Conservation (phyloP, 805 yeast species). For the Maudiozyma saulgeensis region DNA sequence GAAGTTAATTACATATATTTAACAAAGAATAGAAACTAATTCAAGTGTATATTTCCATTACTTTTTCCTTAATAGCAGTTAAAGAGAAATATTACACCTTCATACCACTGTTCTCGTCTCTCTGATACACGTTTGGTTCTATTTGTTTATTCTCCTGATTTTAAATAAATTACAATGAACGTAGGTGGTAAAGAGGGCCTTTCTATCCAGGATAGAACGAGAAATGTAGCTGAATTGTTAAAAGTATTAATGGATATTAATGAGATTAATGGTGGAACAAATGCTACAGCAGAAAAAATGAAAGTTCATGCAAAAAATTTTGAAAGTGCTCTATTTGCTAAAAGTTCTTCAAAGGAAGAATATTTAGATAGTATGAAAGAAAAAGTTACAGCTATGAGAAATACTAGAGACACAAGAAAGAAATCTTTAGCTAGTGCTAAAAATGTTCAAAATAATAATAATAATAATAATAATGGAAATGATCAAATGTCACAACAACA, state of each 20-base stretch:
- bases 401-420: constrained; percentile 24
- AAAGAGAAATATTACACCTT: too few species aligned
- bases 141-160: neutral
- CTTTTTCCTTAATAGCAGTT: too few species aligned
- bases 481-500: constrained; percentile 16
- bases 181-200: constrained; percentile 17
- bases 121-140: too few species aligned
- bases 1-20: too few species aligned
- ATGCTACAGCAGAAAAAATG: constrained; percentile 34
- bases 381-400: constrained; percentile 34
- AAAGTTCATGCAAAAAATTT: constrained; percentile 58
- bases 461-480: neutral
- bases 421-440: constrained; percentile 9
- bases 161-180: neutral
- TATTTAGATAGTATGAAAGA: constrained; percentile 43
- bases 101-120: too few species aligned
- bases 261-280: constrained; percentile 28
- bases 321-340: constrained; percentile 54
- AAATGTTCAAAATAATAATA: neutral
- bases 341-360: constrained; percentile 44
- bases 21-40: too few species aligned
- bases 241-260: constrained; percentile 29
- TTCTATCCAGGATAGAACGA: constrained; percentile 25
- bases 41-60: too few species aligned
- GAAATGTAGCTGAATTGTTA: constrained; percentile 26